phyloP scores from a whole-genome alignment of 2,329 filamentous ascomycete genomes.

The Hypoxylon sp. region DNA sequence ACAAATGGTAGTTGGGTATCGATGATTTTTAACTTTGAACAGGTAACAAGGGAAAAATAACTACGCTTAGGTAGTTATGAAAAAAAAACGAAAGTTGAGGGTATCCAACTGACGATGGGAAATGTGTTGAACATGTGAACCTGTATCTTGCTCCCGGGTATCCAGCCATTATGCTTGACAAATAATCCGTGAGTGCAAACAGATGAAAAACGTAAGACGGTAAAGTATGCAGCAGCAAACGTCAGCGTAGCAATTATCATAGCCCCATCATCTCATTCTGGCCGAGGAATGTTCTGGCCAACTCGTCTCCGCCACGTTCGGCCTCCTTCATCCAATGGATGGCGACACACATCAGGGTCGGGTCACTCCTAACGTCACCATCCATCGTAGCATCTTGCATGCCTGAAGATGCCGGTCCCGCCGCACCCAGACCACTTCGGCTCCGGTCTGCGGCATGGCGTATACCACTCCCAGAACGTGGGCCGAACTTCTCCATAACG shows the following conservation, averaged over 20 bases:
- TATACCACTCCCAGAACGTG: conserved; percentile 55
- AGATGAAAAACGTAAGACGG: conserved; percentile 41
- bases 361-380: conserved; percentile 77
- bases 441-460: conserved; percentile 53
- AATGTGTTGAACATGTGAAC: conserved; percentile 43
- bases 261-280: conserved; percentile 67
- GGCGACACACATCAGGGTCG: conserved; percentile 91
- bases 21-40: conserved; percentile 36
- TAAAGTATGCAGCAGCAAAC: conserved; percentile 33
- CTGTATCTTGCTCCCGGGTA: conserved; percentile 35
- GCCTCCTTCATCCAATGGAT: conserved; percentile 98
- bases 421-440: conserved; percentile 50
- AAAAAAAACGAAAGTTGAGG: conserved; percentile 32
- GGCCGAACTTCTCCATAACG: conserved; percentile 79
- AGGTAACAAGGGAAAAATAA: conserved; percentile 28
- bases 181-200: conserved; percentile 38
- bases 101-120: conserved; percentile 40
- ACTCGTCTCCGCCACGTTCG: conserved; percentile 85
- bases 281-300: conserved; percentile 85
- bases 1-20: conserved; percentile 40
- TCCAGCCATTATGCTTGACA: conserved; percentile 29
- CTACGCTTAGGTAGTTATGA: conserved; percentile 20
- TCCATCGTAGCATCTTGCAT: conserved; percentile 55
- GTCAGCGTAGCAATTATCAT: conserved; percentile 42
- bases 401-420: conserved; percentile 47